Percentiles rank a stretch among this genome's conserved stretches.
phyloP scores from a whole-genome alignment of 805 yeast genomes.

The Dipodascus albidus region DNA sequence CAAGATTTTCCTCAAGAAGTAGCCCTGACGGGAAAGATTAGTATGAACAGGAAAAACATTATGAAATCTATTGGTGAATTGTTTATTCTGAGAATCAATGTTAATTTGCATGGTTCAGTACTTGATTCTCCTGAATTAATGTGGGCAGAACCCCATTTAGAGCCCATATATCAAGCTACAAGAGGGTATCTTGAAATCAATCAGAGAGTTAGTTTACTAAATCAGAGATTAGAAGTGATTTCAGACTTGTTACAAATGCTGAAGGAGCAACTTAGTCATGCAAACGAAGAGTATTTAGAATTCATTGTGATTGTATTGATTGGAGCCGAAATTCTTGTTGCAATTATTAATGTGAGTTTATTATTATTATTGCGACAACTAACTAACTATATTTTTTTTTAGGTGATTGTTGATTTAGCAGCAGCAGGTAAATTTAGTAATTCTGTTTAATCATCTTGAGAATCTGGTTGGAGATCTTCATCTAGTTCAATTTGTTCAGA shows the following conservation, averaged over 20 bases:
- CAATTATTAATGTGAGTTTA: slow-evolving; percentile 55
- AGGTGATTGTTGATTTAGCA: slow-evolving; percentile 25
- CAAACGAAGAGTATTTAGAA: slow-evolving; percentile 82
- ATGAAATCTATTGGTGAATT: slow-evolving; percentile 97
- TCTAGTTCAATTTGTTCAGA: not conserved
- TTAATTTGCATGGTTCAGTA: slow-evolving; percentile 42
- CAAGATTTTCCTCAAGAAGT: slow-evolving; percentile 95
- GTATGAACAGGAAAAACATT: slow-evolving; percentile 86
- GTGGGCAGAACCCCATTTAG: slow-evolving; percentile 99
- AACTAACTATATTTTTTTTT: not conserved
- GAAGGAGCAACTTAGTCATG: slow-evolving; percentile 93
- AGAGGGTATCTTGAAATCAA: slow-evolving; percentile 92
- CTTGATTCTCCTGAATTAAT: slow-evolving; percentile 93
- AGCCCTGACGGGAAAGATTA: slow-evolving; percentile 88
- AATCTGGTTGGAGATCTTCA: not conserved
- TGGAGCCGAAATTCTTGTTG: slow-evolving; percentile 84
- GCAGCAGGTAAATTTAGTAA: slow-evolving; percentile 13
- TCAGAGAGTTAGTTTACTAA: slow-evolving; percentile 80
- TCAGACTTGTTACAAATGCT: slow-evolving; percentile 90
- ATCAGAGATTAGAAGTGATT: slow-evolving; percentile 88
- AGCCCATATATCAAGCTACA: slow-evolving; percentile 95
- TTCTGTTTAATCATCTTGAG: not conserved
- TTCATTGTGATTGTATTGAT: slow-evolving; percentile 83
- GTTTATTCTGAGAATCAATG: slow-evolving; percentile 53
- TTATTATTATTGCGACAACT: not conserved